A percentile compares a stretch with the other conserved stretches of the same genome.
Conservation (phyloP, 148 eudicot genomes). For the Spergularia marina region DNA sequence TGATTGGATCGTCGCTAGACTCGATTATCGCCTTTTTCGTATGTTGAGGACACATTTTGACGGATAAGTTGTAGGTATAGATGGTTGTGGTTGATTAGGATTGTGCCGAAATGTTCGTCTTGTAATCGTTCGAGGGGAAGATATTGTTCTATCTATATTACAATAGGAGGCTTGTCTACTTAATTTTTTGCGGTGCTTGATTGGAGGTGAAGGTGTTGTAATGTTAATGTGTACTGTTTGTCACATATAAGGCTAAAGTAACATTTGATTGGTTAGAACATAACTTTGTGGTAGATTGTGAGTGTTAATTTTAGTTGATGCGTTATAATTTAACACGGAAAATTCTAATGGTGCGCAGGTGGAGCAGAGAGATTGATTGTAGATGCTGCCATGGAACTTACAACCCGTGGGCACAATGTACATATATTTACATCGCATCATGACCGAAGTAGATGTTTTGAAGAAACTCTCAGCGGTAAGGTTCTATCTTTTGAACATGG, state of each 20-base stretch:
- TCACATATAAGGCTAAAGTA: neutral
- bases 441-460: slow-evolving; percentile 81
- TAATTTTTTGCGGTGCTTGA: neutral
- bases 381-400: slow-evolving; percentile 90
- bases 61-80: neutral
- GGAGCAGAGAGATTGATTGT: slow-evolving; percentile 98
- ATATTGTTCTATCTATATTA: neutral
- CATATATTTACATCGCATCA: slow-evolving; percentile 88
- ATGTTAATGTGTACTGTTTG: neutral
- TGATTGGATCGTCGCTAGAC: no score
- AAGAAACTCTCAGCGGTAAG: slow-evolving; percentile 80
- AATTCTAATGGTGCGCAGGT: slow-evolving; percentile 38
- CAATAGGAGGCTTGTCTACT: neutral
- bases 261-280: neutral
- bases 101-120: neutral
- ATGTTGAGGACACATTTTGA: no score
- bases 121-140: neutral
- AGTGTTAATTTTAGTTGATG: no score
- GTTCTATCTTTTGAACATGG: neutral
- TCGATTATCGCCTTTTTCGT: no score
- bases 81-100: neutral
- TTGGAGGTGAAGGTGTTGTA: neutral
- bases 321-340: neutral
- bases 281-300: no score
- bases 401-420: slow-evolving; percentile 73